Evolutionary conservation across 2,329 filamentous ascomycete species (phyloP), one percentile per base, ranked within the genome.

Genomic region (Venturia carpophila): DNA sequence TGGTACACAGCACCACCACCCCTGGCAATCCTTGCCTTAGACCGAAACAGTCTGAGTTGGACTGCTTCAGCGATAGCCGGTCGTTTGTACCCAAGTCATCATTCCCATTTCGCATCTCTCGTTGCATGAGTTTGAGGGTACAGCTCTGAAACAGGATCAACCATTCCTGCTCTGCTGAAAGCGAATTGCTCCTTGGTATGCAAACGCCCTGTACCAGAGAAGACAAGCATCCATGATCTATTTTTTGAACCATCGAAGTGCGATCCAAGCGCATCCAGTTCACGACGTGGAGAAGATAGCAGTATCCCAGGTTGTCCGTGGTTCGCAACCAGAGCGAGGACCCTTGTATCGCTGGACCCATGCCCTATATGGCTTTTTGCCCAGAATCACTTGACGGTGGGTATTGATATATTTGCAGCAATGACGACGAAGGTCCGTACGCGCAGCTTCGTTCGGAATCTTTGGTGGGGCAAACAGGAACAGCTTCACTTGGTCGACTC

Each of bases 361-460:
- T 42, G 34, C 60, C 37, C 42, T 21, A 24, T 45, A 61, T 24
- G 10, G 15, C 15, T 1, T 43, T 11, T 2, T 17, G 27, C 17
- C 9, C 30, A 61, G 24, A 24, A 10, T 27, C n/a, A 45, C 10
- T 27, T 24, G 21, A 21, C 19, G 5, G 60, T 24, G 34, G 37
- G 19, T 61, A 17, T 21, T 61, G 21, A 61, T 61, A 61, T 61
- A 61, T 19, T 13, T 61, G 60, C 15, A 34, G 42, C 42, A 45
- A 19, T 24, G 34, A 19, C 13, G 37, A 42, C 39, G 19, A 11
- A 58, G 52, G 30, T 5, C 27, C 30, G 17, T 27, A 39, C 37
- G 13, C 37, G 27, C 42, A 61, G 39, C 58, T 61, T 17, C 5
- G 15, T 27, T 45, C 21, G 15, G 15, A 61, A 27, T 9, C 39